A percentile compares a stretch with the other conserved stretches of the same genome.
These are phyloP conservation scores for Yamadazyma membranifaciens DNA, from an alignment of 1,139 yeast species.

Conservation along the genomic window DNA sequence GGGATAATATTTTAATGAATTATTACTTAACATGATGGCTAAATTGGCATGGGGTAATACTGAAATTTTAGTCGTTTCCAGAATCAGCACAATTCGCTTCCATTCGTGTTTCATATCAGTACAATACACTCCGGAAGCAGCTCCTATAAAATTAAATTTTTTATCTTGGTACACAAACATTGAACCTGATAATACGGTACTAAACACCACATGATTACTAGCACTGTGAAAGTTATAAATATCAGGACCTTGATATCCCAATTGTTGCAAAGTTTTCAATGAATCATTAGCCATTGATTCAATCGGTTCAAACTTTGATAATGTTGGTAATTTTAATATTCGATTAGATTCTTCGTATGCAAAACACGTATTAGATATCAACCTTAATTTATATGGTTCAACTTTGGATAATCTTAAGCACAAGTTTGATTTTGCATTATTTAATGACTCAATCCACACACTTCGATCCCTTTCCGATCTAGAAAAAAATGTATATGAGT, in stretches of 20 bases:
- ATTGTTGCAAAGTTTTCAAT: conserved; percentile 17
- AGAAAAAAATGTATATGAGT: conserved; percentile 56
- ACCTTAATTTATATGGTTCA: conserved; percentile 55
- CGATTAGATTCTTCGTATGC: conserved; percentile 58
- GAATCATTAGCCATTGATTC: conserved; percentile 43
- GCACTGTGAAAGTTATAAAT: conserved; percentile 24
- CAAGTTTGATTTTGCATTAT: conserved; percentile 53
- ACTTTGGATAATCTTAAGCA: conserved; percentile 42
- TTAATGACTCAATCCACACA: conserved; percentile 59
- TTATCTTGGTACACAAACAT: conserved; percentile 26
- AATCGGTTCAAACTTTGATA: conserved; percentile 63
- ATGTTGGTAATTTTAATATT: conserved; percentile 58
- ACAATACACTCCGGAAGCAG: conserved; percentile 43
- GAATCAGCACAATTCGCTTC: conserved; percentile 57
- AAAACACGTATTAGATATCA: conserved; percentile 60
- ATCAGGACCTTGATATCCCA: conserved; percentile 29
- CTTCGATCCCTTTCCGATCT: conserved; percentile 53
- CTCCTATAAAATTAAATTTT: conserved; percentile 32
- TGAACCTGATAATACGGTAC: conserved; percentile 27
- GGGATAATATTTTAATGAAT: conserved; percentile 59
- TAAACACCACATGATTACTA: conserved; percentile 25
- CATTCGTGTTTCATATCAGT: conserved; percentile 53
- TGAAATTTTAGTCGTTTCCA: conserved; percentile 58
- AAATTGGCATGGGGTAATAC: conserved; percentile 59
- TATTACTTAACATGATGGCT: conserved; percentile 58